Base-by-base conservation (phyloP, 2,329 filamentous ascomycete species). In the Fusarium domesticum region DNA sequence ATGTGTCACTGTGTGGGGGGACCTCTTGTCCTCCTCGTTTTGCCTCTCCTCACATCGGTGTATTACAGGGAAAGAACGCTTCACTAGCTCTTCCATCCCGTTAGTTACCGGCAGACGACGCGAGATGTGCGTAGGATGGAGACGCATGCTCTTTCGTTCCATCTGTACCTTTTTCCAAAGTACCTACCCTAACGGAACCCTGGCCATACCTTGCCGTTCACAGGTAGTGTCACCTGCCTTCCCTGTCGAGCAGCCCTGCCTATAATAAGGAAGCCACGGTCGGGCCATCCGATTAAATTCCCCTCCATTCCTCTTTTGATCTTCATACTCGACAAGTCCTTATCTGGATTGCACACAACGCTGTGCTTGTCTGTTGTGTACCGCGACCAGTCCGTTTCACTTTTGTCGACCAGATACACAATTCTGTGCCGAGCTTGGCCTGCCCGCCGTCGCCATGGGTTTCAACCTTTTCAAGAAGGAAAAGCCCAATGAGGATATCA, bases 381-480 rank as follows among this genome's bases (percentile, higher is more conserved):
- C 8, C 20, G 39, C 39, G 39, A 42, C 32, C 39, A 42, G 32
- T 23, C 32, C 30, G 39, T 36, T 20, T n/a, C n/a, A n/a, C n/a
- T n/a, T n/a, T n/a, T n/a, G n/a, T n/a, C n/a, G n/a, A n/a, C n/a
- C n/a, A n/a, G n/a, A n/a, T n/a, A n/a, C n/a, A n/a, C n/a, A n/a
- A n/a, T n/a, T n/a, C n/a, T n/a, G n/a, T n/a, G n/a, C n/a, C n/a
- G n/a, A n/a, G n/a, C n/a, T n/a, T n/a, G n/a, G n/a, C 15, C 15
- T 6, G 6, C 14, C 3, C 25, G 7, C 15, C 25, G 10, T 14
- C 32, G 39, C 11, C 18, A 53, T 48, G 47, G 44, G 42, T 17
- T 39, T 53, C 37, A 37, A 37, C 18, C 35, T 28, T 16, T 40
- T 41, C 10, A 45, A 45, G 31, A 40, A 35, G 35, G 31, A 23